Conservation (phyloP, 768 basidiomycete genomes). For the Phanerochaete carnosa region DNA sequence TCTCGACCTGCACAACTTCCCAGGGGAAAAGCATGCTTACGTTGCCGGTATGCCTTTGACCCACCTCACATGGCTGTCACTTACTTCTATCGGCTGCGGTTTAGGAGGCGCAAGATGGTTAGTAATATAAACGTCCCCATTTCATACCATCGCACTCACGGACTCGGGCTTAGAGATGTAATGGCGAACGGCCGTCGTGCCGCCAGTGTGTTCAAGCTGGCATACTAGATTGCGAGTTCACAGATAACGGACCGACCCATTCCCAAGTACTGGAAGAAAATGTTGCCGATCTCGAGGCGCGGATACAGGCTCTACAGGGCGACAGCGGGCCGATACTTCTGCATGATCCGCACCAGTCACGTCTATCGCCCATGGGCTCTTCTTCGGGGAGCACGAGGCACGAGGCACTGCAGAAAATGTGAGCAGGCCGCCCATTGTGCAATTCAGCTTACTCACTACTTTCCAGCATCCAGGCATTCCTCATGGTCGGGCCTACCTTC, state of each 20-base stretch:
- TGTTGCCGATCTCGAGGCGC: slow-evolving; percentile 50
- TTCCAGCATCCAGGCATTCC: slow-evolving; percentile 31
- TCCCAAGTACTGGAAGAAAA: slow-evolving; percentile 61
- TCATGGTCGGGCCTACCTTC: slow-evolving; percentile 52
- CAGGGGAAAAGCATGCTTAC: slow-evolving; percentile 48
- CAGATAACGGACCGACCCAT: slow-evolving; percentile 59
- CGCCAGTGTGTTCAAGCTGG: slow-evolving; percentile 58
- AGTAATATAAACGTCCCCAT: slow-evolving; percentile 1
- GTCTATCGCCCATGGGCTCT: neutral
- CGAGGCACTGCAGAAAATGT: neutral
- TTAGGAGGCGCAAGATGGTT: slow-evolving; percentile 50
- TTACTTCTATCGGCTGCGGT: neutral
- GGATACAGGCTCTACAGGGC: slow-evolving; percentile 31
- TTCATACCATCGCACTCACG: neutral
- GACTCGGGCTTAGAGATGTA: slow-evolving; percentile 50
- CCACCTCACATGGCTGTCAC: neutral
- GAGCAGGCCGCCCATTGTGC: slow-evolving; percentile 9
- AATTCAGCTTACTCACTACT: slow-evolving; percentile 36
- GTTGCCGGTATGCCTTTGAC: slow-evolving; percentile 41
- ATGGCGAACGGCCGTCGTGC: slow-evolving; percentile 61
- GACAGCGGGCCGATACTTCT: slow-evolving; percentile 16
- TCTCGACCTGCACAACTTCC: slow-evolving; percentile 24
- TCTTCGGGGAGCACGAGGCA: neutral
- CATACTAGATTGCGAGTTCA: slow-evolving; percentile 64
- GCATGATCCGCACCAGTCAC: slow-evolving; percentile 22